Evolutionary conservation across 805 yeast genomes (phyloP), one percentile per base, ranked within the genome.

Genomic region (Lachancea sp.): DNA sequence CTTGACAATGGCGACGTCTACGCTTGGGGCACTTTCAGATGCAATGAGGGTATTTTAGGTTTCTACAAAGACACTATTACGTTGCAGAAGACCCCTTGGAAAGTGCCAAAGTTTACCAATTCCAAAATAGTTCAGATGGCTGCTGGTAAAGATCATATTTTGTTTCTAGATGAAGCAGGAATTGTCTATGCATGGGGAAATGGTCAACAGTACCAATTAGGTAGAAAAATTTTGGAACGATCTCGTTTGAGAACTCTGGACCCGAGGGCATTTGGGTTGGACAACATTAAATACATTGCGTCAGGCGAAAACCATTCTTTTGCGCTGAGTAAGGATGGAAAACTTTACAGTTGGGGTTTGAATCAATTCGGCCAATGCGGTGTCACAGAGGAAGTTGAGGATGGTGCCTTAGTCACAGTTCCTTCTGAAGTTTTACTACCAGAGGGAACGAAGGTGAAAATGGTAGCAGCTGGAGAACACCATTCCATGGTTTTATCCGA

Each of bases 341-440:
- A 72, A 25, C 87, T 92, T 1, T 73, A 74, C 47, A 73, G 92
- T 8, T 92, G 98, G 98, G 99, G 99, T 6, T 72, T 92, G 55
- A 92, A 92, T 60, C 97, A 92, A 64, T 92, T 77, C 58, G 97
- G 97, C 17, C 99, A 92, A 66, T 87, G 97, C 69, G 97, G 96
- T 43, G 70, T 80, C 18, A 70, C 84, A 12, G 80, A 81, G 25
- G 78, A 77, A 37, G 75, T 84, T 41, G 92, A 83, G 54, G 96
- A 87, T 62, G 96, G 95, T 17, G 83, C 92, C 2, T 71, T 85
- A 42, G 77, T 92, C 33, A 67, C 79, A 8, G 75, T 70, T 38
- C 97, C 98, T 19, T 83, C 89, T 0, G 73, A 74, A 40, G 81
- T 89, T 32, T 69, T 71, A n/a, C 69, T 72, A 12, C 74, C 92